phyloP scores from a whole-genome alignment of 768 basidiomycete genomes.

The Leccinum obscurum region DNA sequence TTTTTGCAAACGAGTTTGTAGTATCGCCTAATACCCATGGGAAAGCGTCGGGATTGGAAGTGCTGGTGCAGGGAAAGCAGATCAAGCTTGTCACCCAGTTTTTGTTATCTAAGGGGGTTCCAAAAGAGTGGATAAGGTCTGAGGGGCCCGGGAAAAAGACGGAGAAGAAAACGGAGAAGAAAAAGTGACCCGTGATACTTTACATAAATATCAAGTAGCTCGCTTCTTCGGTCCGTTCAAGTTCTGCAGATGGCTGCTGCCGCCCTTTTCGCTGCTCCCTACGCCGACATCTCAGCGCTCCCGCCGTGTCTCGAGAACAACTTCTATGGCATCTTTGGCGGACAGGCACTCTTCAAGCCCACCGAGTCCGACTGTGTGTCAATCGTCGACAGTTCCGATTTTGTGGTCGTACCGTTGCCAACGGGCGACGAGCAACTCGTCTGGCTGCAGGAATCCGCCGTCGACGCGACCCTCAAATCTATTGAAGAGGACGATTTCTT shows the following conservation, averaged over 20 bases:
- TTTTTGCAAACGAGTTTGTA: conserved; percentile 25
- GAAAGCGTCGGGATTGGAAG: conserved; percentile 59
- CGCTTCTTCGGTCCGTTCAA: not conserved
- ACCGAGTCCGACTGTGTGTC: conserved; percentile 42
- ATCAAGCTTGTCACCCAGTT: conserved; percentile 63
- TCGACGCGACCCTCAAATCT: conserved; percentile 48
- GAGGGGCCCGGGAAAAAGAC: too few relatives aligned
- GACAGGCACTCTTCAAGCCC: conserved; percentile 49
- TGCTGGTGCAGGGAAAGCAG: conserved; percentile 88
- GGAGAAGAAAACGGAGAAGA: conserved; percentile 15
- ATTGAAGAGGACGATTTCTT: conserved; percentile 40
- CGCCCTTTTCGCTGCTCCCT: conserved; percentile 24
- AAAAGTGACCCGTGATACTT: conserved; percentile 37
- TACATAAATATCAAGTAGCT: not conserved
- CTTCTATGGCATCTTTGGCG: conserved; percentile 59
- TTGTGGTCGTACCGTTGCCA: conserved; percentile 23
- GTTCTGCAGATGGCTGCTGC: conserved; percentile 8
- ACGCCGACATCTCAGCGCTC: conserved; percentile 16
- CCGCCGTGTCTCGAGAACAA: conserved; percentile 46
- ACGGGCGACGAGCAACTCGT: conserved; percentile 45
- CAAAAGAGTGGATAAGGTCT: conserved; percentile 69
- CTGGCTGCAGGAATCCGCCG: conserved; percentile 58
- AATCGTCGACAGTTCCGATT: not conserved
- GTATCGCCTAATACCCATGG: conserved; percentile 58
- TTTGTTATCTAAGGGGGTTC: conserved; percentile 67